Percentiles rank a stretch among this genome's conserved stretches.
Evolutionary conservation across 495 filamentous ascomycete genomes (phyloP).

Genomic region (Lasiosphaeria ovina): DNA sequence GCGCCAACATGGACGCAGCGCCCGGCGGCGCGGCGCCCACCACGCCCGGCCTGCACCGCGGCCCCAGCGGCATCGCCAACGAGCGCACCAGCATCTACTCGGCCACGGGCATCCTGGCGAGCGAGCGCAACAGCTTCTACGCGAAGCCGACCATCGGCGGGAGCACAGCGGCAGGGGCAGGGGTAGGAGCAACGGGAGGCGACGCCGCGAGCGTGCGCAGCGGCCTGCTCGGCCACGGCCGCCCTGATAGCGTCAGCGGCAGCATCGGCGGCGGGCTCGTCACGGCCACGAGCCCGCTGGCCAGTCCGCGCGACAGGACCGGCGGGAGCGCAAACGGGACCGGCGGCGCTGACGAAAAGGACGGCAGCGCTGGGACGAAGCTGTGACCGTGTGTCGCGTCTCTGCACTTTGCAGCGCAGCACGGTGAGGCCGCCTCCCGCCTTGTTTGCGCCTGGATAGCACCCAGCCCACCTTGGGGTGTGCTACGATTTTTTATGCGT

Average conservation of each 20-base stretch:
- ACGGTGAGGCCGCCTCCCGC: no score
- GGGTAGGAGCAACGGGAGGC: slow-evolving; percentile 56
- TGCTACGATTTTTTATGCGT: no score
- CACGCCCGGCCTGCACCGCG: slow-evolving; percentile 53
- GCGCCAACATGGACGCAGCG: slow-evolving; percentile 60
- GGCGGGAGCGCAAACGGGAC: slow-evolving; percentile 24
- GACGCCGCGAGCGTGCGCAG: slow-evolving; percentile 80
- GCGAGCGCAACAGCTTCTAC: slow-evolving; percentile 81
- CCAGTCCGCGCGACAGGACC: slow-evolving; percentile 50
- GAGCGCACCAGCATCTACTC: slow-evolving; percentile 72
- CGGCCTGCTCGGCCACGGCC: slow-evolving; percentile 68
- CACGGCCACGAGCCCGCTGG: slow-evolving; percentile 57
- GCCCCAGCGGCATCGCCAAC: slow-evolving; percentile 56
- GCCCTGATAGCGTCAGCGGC: slow-evolving; percentile 78
- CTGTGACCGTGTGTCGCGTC: neutral
- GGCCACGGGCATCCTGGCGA: slow-evolving; percentile 61
- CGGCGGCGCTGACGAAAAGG: slow-evolving; percentile 24
- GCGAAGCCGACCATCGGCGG: slow-evolving; percentile 57
- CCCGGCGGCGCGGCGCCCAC: slow-evolving; percentile 23
- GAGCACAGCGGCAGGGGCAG: slow-evolving; percentile 48
- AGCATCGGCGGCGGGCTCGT: slow-evolving; percentile 50
- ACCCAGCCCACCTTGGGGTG: no score
- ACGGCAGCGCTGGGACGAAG: slow-evolving; percentile 15
- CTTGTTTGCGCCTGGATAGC: no score
- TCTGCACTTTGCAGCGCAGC: neutral